phyloP scores from a whole-genome alignment of 495 filamentous ascomycete genomes.

The Penicillium fimorum region DNA sequence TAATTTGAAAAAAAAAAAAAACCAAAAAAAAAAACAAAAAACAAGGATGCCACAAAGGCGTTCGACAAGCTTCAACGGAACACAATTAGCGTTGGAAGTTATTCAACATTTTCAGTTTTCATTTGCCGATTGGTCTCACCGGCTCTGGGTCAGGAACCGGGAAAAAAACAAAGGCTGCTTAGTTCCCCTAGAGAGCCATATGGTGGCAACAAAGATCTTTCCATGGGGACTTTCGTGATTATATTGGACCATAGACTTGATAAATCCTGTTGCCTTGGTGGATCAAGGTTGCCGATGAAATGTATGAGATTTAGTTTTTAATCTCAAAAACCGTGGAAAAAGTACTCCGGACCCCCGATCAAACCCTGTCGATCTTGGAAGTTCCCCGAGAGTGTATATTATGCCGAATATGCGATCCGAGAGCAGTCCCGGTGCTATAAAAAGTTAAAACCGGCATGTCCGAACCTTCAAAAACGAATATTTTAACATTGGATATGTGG shows the following conservation, averaged over 20 bases:
- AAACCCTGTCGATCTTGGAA: constrained; percentile 31
- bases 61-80: constrained; percentile 17
- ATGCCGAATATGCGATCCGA: constrained; percentile 29
- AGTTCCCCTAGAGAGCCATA: constrained; percentile 5
- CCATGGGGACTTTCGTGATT: background rate
- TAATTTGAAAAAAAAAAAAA: background rate
- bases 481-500: background rate
- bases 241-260: constrained; percentile 2
- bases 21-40: no score
- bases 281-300: no score
- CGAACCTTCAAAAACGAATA: background rate
- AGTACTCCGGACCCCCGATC: constrained; percentile 23
- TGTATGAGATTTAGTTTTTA: background rate
- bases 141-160: background rate
- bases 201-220: background rate
- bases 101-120: constrained; percentile 5
- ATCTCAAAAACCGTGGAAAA: constrained; percentile 15
- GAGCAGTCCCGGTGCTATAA: constrained; percentile 11
- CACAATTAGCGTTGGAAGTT: constrained; percentile 5
- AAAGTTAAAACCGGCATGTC: constrained; percentile 7
- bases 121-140: constrained; percentile 13
- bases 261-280: constrained; percentile 12
- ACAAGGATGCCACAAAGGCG: no score
- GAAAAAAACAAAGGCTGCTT: background rate
- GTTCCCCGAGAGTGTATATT: constrained; percentile 1